Conservation (phyloP, 352 stramenopile species). For the Phytophthora ramorum region DNA sequence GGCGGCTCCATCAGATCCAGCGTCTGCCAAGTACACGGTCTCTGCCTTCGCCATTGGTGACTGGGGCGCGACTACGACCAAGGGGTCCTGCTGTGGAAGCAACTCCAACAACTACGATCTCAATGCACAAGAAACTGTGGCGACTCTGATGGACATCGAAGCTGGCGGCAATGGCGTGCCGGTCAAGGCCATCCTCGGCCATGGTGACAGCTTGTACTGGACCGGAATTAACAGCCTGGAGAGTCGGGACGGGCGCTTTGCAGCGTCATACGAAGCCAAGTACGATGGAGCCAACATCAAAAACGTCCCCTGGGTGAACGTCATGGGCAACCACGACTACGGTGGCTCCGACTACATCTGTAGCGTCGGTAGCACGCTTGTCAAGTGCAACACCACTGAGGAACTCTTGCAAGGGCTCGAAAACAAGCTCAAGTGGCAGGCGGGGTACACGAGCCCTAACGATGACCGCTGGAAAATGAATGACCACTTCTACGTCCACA, state of each 20-base stretch:
- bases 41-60: conserved; percentile 33
- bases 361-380: conserved; percentile 20
- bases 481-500: conserved; percentile 24
- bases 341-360: conserved; percentile 25
- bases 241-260: conserved; percentile 22
- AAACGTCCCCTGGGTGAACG: too few relatives aligned
- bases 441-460: conserved; percentile 21
- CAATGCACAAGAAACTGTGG: conserved; percentile 25
- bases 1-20: too few relatives aligned
- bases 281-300: too few relatives aligned
- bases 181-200: too few relatives aligned
- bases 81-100: too few relatives aligned
- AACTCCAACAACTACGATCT: conserved; percentile 38
- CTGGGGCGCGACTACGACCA: conserved; percentile 20
- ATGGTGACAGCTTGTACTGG: conserved; percentile 37
- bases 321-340: conserved; percentile 42
- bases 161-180: conserved; percentile 2
- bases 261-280: conserved; percentile 22
- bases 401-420: too few relatives aligned
- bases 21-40: conserved; percentile 25
- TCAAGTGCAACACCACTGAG: too few relatives aligned
- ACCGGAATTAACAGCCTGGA: too few relatives aligned
- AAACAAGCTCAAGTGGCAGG: too few relatives aligned
- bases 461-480: conserved; percentile 23
- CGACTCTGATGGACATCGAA: conserved; percentile 27